These are phyloP conservation scores for Neospora caninum DNA, from an alignment of 169 alveolate species.

Conservation along the genomic window DNA sequence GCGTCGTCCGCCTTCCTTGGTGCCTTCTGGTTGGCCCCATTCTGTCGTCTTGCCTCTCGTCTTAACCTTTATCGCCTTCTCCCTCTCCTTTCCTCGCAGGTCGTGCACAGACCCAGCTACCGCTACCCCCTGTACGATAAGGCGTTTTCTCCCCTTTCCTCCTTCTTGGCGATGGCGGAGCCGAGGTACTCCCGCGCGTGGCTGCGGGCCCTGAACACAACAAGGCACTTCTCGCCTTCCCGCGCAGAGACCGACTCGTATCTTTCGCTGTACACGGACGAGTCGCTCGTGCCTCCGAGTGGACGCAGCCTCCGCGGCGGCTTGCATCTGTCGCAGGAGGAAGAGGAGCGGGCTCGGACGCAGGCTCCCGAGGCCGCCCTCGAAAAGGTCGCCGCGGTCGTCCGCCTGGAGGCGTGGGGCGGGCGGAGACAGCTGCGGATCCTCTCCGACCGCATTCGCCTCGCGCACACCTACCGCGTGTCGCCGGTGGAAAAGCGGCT, in stretches of 20 bases:
- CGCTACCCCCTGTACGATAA: constrained; percentile 24
- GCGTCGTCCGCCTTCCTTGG: too few species aligned
- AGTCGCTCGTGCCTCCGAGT: not conserved
- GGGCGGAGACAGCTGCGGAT: not conserved
- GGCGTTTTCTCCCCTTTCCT: not conserved
- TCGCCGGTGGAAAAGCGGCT: not conserved
- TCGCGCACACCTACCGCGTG: not conserved
- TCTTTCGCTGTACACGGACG: constrained; percentile 22
- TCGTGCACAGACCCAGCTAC: constrained; percentile 9
- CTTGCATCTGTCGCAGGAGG: not conserved
- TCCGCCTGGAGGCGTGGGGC: not conserved
- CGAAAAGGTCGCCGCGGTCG: not conserved
- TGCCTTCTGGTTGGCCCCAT: too few species aligned
- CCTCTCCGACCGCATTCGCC: not conserved
- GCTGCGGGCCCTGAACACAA: not conserved
- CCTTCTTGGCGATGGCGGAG: not conserved
- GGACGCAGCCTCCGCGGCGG: not conserved
- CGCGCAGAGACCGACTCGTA: constrained; percentile 6
- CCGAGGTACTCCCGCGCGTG: not conserved
- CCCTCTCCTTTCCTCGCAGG: not conserved
- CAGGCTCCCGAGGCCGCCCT: not conserved
- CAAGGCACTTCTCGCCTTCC: not conserved
- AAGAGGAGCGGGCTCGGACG: not conserved
- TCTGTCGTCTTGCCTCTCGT: too few species aligned
- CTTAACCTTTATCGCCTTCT: too few species aligned